Percentiles rank a stretch among this genome's conserved stretches.
Conservation (phyloP, 202 grass and related monocot genomes). For the Sporobolus alterniflorus region DNA sequence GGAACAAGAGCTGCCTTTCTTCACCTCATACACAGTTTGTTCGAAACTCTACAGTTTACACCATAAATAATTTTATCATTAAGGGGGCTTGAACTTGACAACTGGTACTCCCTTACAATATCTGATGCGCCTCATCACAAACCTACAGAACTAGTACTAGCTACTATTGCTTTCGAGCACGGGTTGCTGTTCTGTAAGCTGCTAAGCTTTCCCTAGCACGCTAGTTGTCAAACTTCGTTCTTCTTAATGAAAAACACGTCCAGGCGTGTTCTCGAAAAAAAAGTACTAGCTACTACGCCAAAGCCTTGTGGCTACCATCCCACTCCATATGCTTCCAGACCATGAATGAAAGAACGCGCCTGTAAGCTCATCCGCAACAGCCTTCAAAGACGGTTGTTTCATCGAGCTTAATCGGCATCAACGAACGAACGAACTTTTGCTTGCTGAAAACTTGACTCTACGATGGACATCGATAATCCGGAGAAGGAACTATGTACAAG, state of each 20-base stretch:
- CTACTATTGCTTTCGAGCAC: too few species aligned
- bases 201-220: too few species aligned
- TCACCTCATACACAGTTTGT: background rate
- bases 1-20: too few species aligned
- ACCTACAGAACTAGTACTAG: background rate
- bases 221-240: too few species aligned
- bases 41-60: background rate
- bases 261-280: too few species aligned
- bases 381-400: slow-evolving; percentile 38
- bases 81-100: slow-evolving; percentile 17
- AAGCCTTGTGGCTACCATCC: slow-evolving; percentile 9
- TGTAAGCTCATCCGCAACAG: slow-evolving; percentile 50
- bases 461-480: slow-evolving; percentile 29
- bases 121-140: background rate
- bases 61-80: background rate
- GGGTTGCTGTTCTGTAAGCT: too few species aligned
- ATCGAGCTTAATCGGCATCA: slow-evolving; percentile 46
- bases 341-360: slow-evolving; percentile 27
- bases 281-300: background rate
- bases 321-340: slow-evolving; percentile 13
- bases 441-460: slow-evolving; percentile 36
- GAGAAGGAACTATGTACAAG: slow-evolving; percentile 46
- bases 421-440: slow-evolving; percentile 61
- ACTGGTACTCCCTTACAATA: slow-evolving; percentile 1
- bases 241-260: too few species aligned